Evolutionary conservation across 2,329 filamentous ascomycete genomes (phyloP), one percentile per base, ranked within the genome.

Genomic region (Talaromyces islandicus): DNA sequence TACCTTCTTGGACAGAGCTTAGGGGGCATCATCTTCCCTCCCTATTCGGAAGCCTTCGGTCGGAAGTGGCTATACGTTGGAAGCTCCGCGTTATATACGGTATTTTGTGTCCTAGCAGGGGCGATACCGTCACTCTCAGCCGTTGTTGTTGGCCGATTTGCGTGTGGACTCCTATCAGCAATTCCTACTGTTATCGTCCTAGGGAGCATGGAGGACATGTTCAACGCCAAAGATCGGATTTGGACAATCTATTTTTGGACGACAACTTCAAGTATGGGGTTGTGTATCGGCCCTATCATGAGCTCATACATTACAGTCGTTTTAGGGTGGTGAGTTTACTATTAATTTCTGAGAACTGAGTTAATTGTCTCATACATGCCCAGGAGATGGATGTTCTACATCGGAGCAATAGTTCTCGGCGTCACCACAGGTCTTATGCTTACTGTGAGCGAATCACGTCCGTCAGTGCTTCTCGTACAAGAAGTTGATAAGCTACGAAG

Each of bases 161-260:
- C 78, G 4, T 75, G 75, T 3, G 81, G 80, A 0, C 63, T 80
- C 5, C 67, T 78, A 10, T 80, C 80, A 0, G 78, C 80, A 4
- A 75, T 81, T 12, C 80, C 80, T 1, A 74, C 78, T 0, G 77
- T 79, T 24, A 77, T 82, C 6, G 75, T 78, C 9, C 73, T 77
- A 0, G 79, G 80, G 1, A 80, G 76, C 55, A 73, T 82, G 32
- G 80, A 83, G 61, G 80, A 83, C 62, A 75, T 83, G 66, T 81
- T 76, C 69, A 76, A 80, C 59, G 71, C 73, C 1, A 70, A 72
- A 58, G 70, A 69, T n/a, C 72, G 80, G 14, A 75, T 81, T 7
- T 81, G 78, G 78, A 66, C 78, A 14, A 71, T 82, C 9, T 77
- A 77, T 58, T 65, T 74, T 7, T 82, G 80, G 79, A 74, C 75